A percentile compares a stretch with the other conserved stretches of the same genome.
phyloP scores from a whole-genome alignment of 2,329 filamentous ascomycete species.

The Aspergillus brunneoviolaceus region DNA sequence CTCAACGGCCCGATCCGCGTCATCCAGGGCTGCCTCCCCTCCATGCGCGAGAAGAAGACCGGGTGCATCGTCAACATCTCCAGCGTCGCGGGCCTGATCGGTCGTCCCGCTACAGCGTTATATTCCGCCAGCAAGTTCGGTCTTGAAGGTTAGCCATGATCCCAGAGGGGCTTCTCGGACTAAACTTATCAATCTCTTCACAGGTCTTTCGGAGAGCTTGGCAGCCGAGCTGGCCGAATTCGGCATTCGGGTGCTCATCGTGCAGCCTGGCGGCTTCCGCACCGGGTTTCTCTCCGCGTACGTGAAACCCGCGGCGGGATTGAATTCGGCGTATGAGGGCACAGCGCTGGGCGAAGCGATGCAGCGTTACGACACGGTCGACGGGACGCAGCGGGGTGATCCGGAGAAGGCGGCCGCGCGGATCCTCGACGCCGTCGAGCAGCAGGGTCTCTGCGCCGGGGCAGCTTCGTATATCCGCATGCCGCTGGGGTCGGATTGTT shows the following conservation, averaged over 20 bases:
- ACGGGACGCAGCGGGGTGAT: neutral
- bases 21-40: neutral
- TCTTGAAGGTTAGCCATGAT: slow-evolving; percentile 8
- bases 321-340: neutral
- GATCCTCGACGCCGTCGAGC: neutral
- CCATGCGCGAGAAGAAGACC: neutral
- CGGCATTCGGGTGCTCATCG: slow-evolving; percentile 45
- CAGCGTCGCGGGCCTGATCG: neutral
- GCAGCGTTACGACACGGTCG: neutral
- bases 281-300: neutral
- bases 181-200: slow-evolving; percentile 6
- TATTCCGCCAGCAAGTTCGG: slow-evolving; percentile 41
- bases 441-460: neutral
- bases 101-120: slow-evolving; percentile 38
- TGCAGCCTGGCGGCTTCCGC: slow-evolving; percentile 46
- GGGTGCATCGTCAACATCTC: neutral
- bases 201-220: slow-evolving; percentile 47
- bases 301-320: neutral
- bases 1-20: slow-evolving; percentile 35
- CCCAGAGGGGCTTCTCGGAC: too few relatives aligned
- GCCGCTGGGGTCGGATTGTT: slow-evolving; percentile 1
- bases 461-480: neutral
- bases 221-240: slow-evolving; percentile 48
- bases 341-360: neutral
- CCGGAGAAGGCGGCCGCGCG: neutral